Percentiles rank a stretch among this genome's conserved stretches.
These are phyloP conservation scores for Drechmeria coniospora DNA, from an alignment of 2,329 filamentous ascomycete species.

Conservation along the genomic window DNA sequence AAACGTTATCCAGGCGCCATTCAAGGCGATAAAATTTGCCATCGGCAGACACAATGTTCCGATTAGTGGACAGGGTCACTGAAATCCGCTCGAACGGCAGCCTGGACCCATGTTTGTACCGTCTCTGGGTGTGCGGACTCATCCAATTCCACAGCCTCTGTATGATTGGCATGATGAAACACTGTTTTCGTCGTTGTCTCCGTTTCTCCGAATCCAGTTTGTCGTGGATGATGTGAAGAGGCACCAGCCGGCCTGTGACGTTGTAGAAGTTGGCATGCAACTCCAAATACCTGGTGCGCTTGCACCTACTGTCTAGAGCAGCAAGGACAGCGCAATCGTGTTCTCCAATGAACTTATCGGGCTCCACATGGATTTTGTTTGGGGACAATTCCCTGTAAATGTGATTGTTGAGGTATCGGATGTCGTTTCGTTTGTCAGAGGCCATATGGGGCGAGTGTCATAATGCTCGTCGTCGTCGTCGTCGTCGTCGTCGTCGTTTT, in stretches of 20 bases:
- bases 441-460: no score
- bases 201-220: constrained; percentile 17
- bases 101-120: no score
- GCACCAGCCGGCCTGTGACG: constrained; percentile 24
- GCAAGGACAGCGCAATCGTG: constrained; percentile 21
- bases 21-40: no score
- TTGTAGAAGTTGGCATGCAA: constrained; percentile 29
- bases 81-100: no score
- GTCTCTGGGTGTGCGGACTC: no score
- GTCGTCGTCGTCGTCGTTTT: constrained; percentile 2
- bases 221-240: constrained; percentile 19
- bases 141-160: no score
- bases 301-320: constrained; percentile 16
- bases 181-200: constrained; percentile 1
- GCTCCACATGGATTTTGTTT: constrained; percentile 5
- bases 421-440: constrained; percentile 11
- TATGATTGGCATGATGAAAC: no score
- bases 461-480: no score
- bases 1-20: no score
- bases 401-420: constrained; percentile 16
- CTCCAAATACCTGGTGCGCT: constrained; percentile 21
- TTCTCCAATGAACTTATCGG: constrained; percentile 12
- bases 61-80: no score
- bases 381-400: constrained; percentile 17
- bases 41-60: no score